phyloP scores from a whole-genome alignment of 345 rosid species.

The Gynandropsis gynandra region DNA sequence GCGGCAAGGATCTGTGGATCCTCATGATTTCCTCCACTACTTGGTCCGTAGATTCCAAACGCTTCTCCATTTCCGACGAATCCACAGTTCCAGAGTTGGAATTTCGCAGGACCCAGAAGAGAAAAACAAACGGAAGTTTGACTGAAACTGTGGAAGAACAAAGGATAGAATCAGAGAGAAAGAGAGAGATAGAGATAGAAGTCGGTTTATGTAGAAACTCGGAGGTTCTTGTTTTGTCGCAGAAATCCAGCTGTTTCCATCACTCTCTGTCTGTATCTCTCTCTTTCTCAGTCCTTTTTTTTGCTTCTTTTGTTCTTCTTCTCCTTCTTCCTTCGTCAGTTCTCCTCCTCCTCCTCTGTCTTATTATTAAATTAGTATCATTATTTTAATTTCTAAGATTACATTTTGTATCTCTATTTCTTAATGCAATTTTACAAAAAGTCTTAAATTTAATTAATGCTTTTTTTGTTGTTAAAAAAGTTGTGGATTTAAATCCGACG shows the following conservation, averaged over 20 bases:
- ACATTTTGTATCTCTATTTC: too few relatives aligned
- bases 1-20: conserved; percentile 72
- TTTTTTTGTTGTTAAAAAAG: too few relatives aligned
- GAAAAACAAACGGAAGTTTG: too few relatives aligned
- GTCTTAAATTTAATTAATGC: too few relatives aligned
- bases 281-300: conserved; percentile 5
- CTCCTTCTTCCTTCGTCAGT: conserved; percentile 18
- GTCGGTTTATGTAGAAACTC: background rate
- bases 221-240: background rate
- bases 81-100: background rate
- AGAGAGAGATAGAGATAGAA: background rate
- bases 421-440: too few relatives aligned
- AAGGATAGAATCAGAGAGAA: background rate
- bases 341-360: too few relatives aligned
- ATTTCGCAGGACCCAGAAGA: too few relatives aligned
- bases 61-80: conserved; percentile 33
- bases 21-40: conserved; percentile 83
- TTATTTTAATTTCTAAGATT: too few relatives aligned
- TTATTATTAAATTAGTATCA: too few relatives aligned
- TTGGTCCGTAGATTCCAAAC: conserved; percentile 38
- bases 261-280: conserved; percentile 7
- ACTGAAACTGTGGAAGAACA: too few relatives aligned
- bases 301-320: conserved; percentile 18
- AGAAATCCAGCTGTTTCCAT: conserved; percentile 13
- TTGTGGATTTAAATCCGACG: too few relatives aligned